These are phyloP conservation scores for Phyllostachys edulis DNA, from an alignment of 176 grass and related monocot genomes.

Conservation along the genomic window DNA sequence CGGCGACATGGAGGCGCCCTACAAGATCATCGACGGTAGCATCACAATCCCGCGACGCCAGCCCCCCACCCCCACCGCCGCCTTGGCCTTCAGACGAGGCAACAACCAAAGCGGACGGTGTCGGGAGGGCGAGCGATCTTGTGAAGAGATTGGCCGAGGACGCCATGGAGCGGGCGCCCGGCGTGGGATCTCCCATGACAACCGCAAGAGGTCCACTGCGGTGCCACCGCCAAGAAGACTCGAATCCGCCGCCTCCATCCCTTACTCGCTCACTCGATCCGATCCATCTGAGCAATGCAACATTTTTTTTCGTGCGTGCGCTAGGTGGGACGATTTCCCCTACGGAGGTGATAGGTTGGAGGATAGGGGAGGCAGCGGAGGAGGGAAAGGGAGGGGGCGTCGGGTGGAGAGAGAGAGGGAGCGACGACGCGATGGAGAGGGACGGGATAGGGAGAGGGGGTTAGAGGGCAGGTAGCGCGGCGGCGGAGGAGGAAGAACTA, in stretches of 20 bases:
- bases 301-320: background rate
- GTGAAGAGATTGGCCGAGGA: slow-evolving; percentile 69
- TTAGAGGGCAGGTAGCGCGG: too few species aligned
- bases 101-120: slow-evolving; percentile 48
- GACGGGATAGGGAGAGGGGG: too few species aligned
- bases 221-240: slow-evolving; percentile 45
- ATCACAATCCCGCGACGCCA: slow-evolving; percentile 15
- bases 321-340: too few species aligned
- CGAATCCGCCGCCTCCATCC: slow-evolving; percentile 29
- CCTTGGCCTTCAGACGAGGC: slow-evolving; percentile 58
- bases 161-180: slow-evolving; percentile 38
- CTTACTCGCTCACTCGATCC: slow-evolving; percentile 16
- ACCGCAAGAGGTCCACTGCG: slow-evolving; percentile 54
- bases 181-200: slow-evolving; percentile 53
- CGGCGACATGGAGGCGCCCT: slow-evolving; percentile 59
- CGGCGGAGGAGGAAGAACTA: too few species aligned
- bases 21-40: slow-evolving; percentile 62
- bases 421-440: too few species aligned
- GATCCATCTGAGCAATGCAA: background rate
- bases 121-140: slow-evolving; percentile 75
- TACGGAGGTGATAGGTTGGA: too few species aligned
- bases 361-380: too few species aligned
- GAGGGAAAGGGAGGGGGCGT: too few species aligned
- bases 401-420: too few species aligned
- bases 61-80: slow-evolving; percentile 2